phyloP scores from a whole-genome alignment of 345 rosid species.

The Heritiera fomes region DNA sequence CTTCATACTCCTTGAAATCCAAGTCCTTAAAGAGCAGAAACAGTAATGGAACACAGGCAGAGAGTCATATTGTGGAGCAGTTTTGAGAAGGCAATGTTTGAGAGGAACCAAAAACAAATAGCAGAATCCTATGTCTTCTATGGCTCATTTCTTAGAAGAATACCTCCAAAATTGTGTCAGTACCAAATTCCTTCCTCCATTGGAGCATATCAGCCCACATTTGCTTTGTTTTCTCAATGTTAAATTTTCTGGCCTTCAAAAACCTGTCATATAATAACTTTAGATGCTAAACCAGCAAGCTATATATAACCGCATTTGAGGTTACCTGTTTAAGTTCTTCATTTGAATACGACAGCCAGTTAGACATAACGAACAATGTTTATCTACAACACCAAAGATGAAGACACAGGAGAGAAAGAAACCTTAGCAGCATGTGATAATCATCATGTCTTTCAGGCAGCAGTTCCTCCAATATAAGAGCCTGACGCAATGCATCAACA shows the following conservation, averaged over 20 bases:
- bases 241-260: slow-evolving; percentile 91
- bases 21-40: slow-evolving; percentile 52
- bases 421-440: slow-evolving; percentile 92
- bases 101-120: neutral
- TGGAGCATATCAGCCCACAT: slow-evolving; percentile 93
- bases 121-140: neutral
- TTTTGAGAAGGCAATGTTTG: neutral
- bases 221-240: slow-evolving; percentile 77
- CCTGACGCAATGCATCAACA: slow-evolving; percentile 80
- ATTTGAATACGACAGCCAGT: neutral
- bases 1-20: slow-evolving; percentile 63
- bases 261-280: slow-evolving; percentile 39
- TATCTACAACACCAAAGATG: neutral
- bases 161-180: slow-evolving; percentile 73
- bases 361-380: neutral
- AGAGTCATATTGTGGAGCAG: neutral
- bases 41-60: neutral
- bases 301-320: neutral
- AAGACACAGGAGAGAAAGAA: slow-evolving; percentile 14
- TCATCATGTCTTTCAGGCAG: slow-evolving; percentile 83
- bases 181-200: slow-evolving; percentile 89
- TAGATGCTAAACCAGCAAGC: neutral
- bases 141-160: neutral
- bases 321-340: neutral
- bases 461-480: slow-evolving; percentile 70